Conservation (phyloP, 768 basidiomycete species). For the Russula lepida region DNA sequence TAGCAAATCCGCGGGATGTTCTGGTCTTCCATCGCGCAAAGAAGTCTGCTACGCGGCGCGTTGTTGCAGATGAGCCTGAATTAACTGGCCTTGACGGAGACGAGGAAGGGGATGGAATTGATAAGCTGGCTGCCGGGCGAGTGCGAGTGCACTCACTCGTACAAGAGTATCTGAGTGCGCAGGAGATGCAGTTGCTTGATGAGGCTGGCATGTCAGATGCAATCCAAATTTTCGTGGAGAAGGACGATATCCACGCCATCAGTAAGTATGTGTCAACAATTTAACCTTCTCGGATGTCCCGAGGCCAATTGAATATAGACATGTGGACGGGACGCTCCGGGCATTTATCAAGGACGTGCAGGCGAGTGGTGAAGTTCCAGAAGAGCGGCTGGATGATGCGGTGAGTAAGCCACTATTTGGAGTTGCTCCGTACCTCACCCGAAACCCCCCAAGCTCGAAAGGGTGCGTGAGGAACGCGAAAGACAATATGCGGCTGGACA, state of each 20-base stretch:
- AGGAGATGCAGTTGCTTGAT: conserved; percentile 85
- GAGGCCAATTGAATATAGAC: conserved; percentile 34
- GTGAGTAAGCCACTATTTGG: conserved; percentile 33
- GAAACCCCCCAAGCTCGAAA: conserved; percentile 42
- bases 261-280: conserved; percentile 49
- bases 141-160: conserved; percentile 86
- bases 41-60: conserved; percentile 40
- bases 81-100: conserved; percentile 52
- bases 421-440: neutral
- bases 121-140: conserved; percentile 44
- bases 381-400: conserved; percentile 66
- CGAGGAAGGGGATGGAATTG: conserved; percentile 14
- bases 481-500: conserved; percentile 47
- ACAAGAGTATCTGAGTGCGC: conserved; percentile 83
- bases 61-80: conserved; percentile 69
- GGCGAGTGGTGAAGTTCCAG: conserved; percentile 56
- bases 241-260: conserved; percentile 93
- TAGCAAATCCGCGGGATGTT: conserved; percentile 93
- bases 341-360: conserved; percentile 59
- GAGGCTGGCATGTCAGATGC: conserved; percentile 91
- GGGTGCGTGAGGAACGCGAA: conserved; percentile 64
- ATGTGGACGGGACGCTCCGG: conserved; percentile 54
- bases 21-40: conserved; percentile 85
- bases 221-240: conserved; percentile 92
- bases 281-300: neutral